Evolutionary conservation across 306 rosid genomes (phyloP), one percentile per base, ranked within the genome.

Genomic region (Erythrophleum fordii): DNA sequence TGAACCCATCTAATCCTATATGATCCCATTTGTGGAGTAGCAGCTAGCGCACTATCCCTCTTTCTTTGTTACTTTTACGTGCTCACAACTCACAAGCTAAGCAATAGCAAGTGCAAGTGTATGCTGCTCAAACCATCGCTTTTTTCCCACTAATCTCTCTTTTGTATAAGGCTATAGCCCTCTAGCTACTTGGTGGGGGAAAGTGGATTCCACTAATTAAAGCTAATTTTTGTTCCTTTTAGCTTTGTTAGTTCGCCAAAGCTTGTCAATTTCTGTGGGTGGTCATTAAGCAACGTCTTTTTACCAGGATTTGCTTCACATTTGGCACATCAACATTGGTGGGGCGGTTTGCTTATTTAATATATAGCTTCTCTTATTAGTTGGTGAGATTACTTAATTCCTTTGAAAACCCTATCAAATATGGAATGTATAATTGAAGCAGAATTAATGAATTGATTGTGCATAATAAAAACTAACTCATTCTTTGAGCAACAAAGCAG

Each of bases 191-290:
- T 55, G 83, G 83, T 81, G 87, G 89, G 67, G 73, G 80, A 79
- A 65, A 81, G 86, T 80, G 76, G 62, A 72, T 70, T 71, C 89
- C 96, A 85, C 90, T 87, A 75, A 69, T 74, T 82, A 65, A 85
- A 87, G 83, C 81, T 69, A 55, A 26, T 11, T 77, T 79, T 56
- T 80, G 83, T 81, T 60, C 75, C 80, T 56, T 80, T 76, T 73
- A 53, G 76, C 77, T 42, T 60, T 28, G 66, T 71, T 8, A 73
- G 72, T 76, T 76, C 35, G 44, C 78, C 49, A 87, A 13, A 74
- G 80, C 42, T 58, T 52, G 74, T 59, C 58, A 73, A 73, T 77
- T 35, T 20, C 62, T 23, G 25, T 49, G 80, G 46, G 66, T 72
- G 52, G 77, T 77, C 28, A 66, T 66, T 51, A 39, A 70, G 70